These are phyloP conservation scores for Suillus variegatus DNA, from an alignment of 768 basidiomycete species.

Conservation along the genomic window DNA sequence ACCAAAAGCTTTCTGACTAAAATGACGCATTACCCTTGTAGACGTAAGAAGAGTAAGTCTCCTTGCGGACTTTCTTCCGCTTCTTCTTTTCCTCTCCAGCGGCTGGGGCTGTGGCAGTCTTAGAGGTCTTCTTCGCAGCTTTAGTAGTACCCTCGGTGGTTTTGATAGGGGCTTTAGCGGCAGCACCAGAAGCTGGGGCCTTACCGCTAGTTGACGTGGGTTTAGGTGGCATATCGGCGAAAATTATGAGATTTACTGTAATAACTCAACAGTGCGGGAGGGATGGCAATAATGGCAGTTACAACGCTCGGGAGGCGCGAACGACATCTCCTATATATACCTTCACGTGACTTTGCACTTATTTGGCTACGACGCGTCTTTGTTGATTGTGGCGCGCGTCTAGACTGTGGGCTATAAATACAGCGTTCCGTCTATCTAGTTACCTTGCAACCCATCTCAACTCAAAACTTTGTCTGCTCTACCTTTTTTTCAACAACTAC, in stretches of 20 bases:
- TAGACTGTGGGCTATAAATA: conserved; percentile 25
- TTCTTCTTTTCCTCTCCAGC: conserved; percentile 84
- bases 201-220: conserved; percentile 77
- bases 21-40: conserved; percentile 67
- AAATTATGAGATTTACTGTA: neutral
- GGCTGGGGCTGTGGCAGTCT: conserved; percentile 50
- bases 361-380: conserved; percentile 42
- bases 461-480: neutral
- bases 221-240: conserved; percentile 51
- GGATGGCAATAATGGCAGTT: conserved; percentile 22
- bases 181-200: conserved; percentile 58
- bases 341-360: conserved; percentile 32
- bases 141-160: conserved; percentile 51
- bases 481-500: neutral
- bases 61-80: conserved; percentile 83
- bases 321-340: conserved; percentile 36
- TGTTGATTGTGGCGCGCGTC: conserved; percentile 28
- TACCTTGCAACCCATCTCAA: neutral
- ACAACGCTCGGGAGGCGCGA: conserved; percentile 6
- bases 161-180: conserved; percentile 66
- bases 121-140: conserved; percentile 78
- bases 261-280: neutral
- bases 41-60: conserved; percentile 93
- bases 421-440: neutral
- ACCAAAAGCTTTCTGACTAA: neutral